phyloP scores from a whole-genome alignment of 140 eudicot species.

The Ambrosia hybrid region DNA sequence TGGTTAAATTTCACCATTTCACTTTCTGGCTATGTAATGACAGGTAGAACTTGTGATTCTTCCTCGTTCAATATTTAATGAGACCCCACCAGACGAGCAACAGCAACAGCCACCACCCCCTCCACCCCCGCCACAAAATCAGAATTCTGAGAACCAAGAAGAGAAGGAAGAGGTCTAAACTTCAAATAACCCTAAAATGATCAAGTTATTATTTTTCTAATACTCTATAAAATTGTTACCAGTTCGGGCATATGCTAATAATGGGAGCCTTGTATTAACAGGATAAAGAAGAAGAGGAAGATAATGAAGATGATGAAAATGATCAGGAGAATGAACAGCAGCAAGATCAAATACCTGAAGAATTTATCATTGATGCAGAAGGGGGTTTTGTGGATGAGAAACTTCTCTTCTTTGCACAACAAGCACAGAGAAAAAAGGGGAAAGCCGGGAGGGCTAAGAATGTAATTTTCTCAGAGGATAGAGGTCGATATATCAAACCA shows the following conservation, averaged over 20 bases:
- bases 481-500: slow-evolving; percentile 96
- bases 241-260: slow-evolving; percentile 16
- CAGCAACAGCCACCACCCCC: slow-evolving; percentile 97
- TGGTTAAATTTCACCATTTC: background rate
- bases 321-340: slow-evolving; percentile 82
- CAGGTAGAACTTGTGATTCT: slow-evolving; percentile 97
- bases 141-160: slow-evolving; percentile 84
- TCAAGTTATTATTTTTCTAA: background rate
- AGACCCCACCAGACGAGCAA: slow-evolving; percentile 89
- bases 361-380: slow-evolving; percentile 96
- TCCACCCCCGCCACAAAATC: slow-evolving; percentile 96
- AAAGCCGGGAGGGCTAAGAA: slow-evolving; percentile 99
- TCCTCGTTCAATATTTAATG: slow-evolving; percentile 80
- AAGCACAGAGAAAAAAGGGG: slow-evolving; percentile 87
- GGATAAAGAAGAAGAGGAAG: slow-evolving; percentile 43
- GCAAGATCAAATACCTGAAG: slow-evolving; percentile 89
- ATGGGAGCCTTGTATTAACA: slow-evolving; percentile 30
- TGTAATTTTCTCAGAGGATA: slow-evolving; percentile 94
- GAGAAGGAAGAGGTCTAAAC: slow-evolving; percentile 54
- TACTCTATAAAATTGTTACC: slow-evolving; percentile 11
- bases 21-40: slow-evolving; percentile 19
- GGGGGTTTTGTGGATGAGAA: slow-evolving; percentile 98
- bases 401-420: slow-evolving; percentile 98
- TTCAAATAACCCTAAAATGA: background rate
- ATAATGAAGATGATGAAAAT: slow-evolving; percentile 52